Conservation (phyloP, 805 yeast species). For the Dipodascus albidus region DNA sequence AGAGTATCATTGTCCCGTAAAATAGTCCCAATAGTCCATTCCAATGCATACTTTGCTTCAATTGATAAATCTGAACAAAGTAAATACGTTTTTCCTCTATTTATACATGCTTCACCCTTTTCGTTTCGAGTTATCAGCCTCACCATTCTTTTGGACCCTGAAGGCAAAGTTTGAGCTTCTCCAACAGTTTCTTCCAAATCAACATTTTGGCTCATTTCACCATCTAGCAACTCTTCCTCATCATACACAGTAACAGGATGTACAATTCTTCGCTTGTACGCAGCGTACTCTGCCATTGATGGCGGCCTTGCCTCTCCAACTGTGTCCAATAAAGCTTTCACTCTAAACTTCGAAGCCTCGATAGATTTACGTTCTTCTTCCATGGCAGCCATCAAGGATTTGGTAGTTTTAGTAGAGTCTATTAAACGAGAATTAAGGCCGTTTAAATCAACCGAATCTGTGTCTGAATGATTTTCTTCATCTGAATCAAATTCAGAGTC, state of each 20-base stretch:
- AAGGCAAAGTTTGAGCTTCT: background rate
- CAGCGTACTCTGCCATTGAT: conserved; percentile 40
- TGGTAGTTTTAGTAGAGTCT: conserved; percentile 7
- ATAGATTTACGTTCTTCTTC: conserved; percentile 17
- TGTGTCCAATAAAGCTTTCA: conserved; percentile 15
- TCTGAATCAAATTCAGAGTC: conserved; percentile 1
- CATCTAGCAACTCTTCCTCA: conserved; percentile 18
- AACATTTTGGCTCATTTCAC: conserved; percentile 46
- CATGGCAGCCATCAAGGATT: conserved; percentile 19
- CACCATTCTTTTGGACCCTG: conserved; percentile 39
- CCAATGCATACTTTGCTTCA: conserved; percentile 73
- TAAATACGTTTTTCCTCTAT: conserved; percentile 46
- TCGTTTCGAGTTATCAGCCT: conserved; percentile 62
- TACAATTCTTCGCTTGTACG: conserved; percentile 47
- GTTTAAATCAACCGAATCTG: background rate
- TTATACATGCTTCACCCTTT: conserved; percentile 8
- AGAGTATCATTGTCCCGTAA: conserved; percentile 73
- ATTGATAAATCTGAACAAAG: conserved; percentile 75
- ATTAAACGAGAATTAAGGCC: background rate
- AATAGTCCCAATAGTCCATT: conserved; percentile 81
- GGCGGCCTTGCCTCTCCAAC: conserved; percentile 14
- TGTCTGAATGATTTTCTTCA: background rate
- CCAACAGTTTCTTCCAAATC: conserved; percentile 34
- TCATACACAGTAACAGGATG: conserved; percentile 41
- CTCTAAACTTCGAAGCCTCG: conserved; percentile 4